Percentiles rank a stretch among this genome's conserved stretches.
These are phyloP conservation scores for Yamadazyma nakazawae DNA, from an alignment of 805 yeast genomes.

Conservation along the genomic window DNA sequence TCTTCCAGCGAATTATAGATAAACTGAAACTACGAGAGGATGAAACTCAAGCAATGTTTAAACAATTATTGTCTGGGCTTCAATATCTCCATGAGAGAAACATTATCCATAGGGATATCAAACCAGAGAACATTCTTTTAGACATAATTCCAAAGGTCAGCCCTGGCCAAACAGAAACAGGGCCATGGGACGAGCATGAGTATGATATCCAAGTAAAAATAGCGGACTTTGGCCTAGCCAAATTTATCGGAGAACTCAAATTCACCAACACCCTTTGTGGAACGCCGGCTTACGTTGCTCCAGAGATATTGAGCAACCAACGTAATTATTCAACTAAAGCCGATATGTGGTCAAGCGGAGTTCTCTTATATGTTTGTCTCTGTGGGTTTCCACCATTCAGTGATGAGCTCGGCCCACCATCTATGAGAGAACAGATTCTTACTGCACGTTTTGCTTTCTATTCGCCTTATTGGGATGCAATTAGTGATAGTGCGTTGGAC, in stretches of 20 bases:
- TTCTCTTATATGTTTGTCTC: slow-evolving; percentile 69
- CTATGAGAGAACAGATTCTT: slow-evolving; percentile 70
- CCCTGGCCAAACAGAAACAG: slow-evolving; percentile 30
- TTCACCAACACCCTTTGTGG: slow-evolving; percentile 81
- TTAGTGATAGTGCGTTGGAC: slow-evolving; percentile 62
- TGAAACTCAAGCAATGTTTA: slow-evolving; percentile 59
- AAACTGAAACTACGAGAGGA: slow-evolving; percentile 59
- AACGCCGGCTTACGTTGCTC: slow-evolving; percentile 86
- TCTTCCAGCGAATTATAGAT: slow-evolving; percentile 66
- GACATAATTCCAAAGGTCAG: slow-evolving; percentile 46
- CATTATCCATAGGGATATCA: slow-evolving; percentile 45
- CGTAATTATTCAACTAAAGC: slow-evolving; percentile 66
- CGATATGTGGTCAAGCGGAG: slow-evolving; percentile 83
- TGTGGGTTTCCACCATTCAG: slow-evolving; percentile 87
- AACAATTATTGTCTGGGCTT: slow-evolving; percentile 42
- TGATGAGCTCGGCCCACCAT: slow-evolving; percentile 77
- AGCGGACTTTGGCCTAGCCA: slow-evolving; percentile 78
- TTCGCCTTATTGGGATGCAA: slow-evolving; percentile 76
- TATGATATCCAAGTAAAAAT: slow-evolving; percentile 65
- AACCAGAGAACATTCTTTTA: slow-evolving; percentile 44
- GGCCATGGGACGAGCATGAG: slow-evolving; percentile 62
- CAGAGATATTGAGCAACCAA: slow-evolving; percentile 61
- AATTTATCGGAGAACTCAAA: slow-evolving; percentile 65
- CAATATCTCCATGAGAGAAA: slow-evolving; percentile 36
- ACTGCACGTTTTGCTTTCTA: slow-evolving; percentile 68